Evolutionary conservation across 768 basidiomycete genomes (phyloP), one percentile per base, ranked within the genome.

Genomic region (Collybia nuda): DNA sequence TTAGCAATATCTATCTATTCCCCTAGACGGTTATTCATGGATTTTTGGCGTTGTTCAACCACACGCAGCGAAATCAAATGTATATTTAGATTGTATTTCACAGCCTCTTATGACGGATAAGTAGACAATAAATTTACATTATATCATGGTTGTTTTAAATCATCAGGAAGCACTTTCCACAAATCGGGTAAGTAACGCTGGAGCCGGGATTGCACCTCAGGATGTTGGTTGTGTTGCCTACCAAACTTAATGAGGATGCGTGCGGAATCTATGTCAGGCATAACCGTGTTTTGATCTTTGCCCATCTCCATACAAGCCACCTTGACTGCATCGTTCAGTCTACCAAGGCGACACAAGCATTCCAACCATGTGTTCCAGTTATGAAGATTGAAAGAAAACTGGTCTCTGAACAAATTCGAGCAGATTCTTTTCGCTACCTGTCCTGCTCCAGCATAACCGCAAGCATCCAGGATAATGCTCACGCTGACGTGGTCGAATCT

Each of bases 291-390:
- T 23, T 68, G 64, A 2, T 65, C 50, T 48, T 75, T 70, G 18
- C 73, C 74, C 85, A 94, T 91, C 54, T 85, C 80, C 50, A 78
- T 45, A 51, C 86, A 85, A 17, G 86, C 75, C 15, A 81, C 71
- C 60, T 78, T 77, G 38, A 83, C 62, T 1, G 91, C 94, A 19
- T 89, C 86, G 18, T 84, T 78, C 26, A 91, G 57, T 58, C 74
- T 72, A 7, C 82, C 79, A 41, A 82, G 62, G 19, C 93, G 79
- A 59, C 90, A 91, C n/a, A 96, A 76, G 61, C 88, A 91, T 67
- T 97, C 93, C 17, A 97, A 64, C 75, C 85, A 91, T 0, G 83
- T 77, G 51, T 89, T 84, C 90, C 92, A 93, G 60, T 89, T 87
- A 45, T 81, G 79, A 53, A 73, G 58, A 61, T 86, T 85, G 47